Evolutionary conservation across 2,329 filamentous ascomycete species (phyloP).

Genomic region (Pseudocercospora fuligena): DNA sequence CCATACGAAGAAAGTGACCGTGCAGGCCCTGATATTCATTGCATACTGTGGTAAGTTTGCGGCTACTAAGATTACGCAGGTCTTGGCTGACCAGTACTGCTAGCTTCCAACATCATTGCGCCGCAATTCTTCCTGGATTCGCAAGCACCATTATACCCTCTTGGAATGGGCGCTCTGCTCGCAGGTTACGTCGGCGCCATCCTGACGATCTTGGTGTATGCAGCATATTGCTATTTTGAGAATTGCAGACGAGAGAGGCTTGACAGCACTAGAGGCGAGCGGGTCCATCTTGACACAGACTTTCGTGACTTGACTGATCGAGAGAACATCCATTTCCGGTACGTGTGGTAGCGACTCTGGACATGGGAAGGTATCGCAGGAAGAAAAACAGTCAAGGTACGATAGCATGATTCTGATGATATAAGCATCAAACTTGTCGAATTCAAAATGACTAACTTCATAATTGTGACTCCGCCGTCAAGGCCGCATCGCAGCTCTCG

Average conservation of each 20-base stretch:
- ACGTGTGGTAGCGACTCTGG: conserved; percentile 11
- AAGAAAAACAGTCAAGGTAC: too few relatives aligned
- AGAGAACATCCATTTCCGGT: conserved; percentile 23
- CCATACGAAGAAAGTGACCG: conserved; percentile 41
- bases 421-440: too few relatives aligned
- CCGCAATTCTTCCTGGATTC: conserved; percentile 23
- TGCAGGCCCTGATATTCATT: conserved; percentile 38
- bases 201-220: conserved; percentile 22
- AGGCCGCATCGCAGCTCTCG: conserved; percentile 19
- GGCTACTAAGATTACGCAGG: not conserved
- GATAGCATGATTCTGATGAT: too few relatives aligned
- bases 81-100: not conserved
- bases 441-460: too few relatives aligned
- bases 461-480: too few relatives aligned
- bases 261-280: conserved; percentile 11
- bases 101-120: conserved; percentile 27
- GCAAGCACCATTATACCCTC: conserved; percentile 18
- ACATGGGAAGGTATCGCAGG: not conserved
- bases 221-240: conserved; percentile 20
- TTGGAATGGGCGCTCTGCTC: conserved; percentile 20
- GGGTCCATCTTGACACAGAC: conserved; percentile 17
- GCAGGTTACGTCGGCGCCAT: conserved; percentile 24
- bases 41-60: conserved; percentile 32
- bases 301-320: conserved; percentile 22
- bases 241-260: conserved; percentile 22